Evolutionary conservation across 2,329 filamentous ascomycete genomes (phyloP).

Genomic region (Aspergillus caelatus): DNA sequence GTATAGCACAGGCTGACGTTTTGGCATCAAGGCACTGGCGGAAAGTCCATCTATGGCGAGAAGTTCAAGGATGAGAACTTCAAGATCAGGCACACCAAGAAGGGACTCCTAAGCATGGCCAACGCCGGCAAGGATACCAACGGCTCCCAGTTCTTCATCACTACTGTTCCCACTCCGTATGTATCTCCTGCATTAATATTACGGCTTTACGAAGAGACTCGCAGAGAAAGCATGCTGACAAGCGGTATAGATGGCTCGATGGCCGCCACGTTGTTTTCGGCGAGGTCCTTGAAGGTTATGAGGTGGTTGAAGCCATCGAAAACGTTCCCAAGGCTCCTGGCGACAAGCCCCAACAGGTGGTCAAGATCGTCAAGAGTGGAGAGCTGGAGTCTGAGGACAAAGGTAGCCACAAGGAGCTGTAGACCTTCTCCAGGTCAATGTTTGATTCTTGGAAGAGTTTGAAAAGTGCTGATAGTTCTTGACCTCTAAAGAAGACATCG

Average conservation of each 20-base stretch:
- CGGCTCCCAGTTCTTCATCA: constrained; percentile 70
- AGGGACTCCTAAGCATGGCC: constrained; percentile 67
- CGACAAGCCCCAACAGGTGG: constrained; percentile 60
- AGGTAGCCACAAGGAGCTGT: constrained; percentile 71
- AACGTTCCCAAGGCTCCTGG: constrained; percentile 59
- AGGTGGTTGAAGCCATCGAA: constrained; percentile 64
- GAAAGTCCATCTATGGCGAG: constrained; percentile 68
- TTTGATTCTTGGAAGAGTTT: constrained; percentile 27
- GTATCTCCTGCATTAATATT: constrained; percentile 11
- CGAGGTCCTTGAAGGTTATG: constrained; percentile 69
- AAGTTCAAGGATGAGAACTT: constrained; percentile 73
- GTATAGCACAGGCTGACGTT: constrained; percentile 13
- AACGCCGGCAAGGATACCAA: constrained; percentile 68
- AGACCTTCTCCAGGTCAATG: constrained; percentile 40
- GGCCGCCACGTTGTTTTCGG: constrained; percentile 69
- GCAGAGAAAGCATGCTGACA: not conserved
- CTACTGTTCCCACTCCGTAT: constrained; percentile 59
- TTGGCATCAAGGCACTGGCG: constrained; percentile 58
- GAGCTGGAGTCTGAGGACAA: constrained; percentile 59
- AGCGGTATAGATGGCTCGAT: constrained; percentile 57
- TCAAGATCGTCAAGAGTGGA: constrained; percentile 69
- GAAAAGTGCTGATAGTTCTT: constrained; percentile 39
- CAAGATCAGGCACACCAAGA: constrained; percentile 69
- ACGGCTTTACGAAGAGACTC: not conserved
- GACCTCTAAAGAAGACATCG: constrained; percentile 23